Evolutionary conservation across 192 early-diverging fungal species (phyloP).

Genomic region (Coemansia sp.): DNA sequence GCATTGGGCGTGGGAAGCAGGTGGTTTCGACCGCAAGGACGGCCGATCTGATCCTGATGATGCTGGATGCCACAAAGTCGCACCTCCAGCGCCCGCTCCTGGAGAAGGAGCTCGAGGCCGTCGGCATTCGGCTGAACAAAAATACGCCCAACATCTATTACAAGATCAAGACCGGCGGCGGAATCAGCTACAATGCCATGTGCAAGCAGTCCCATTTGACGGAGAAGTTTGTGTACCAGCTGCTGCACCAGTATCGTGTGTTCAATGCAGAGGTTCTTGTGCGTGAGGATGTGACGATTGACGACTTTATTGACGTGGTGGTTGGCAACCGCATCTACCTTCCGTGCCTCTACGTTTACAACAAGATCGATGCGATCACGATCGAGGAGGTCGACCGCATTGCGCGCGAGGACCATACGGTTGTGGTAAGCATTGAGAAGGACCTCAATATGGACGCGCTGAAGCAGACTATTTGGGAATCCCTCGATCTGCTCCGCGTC

Average conservation of each 20-base stretch:
- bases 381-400: slow-evolving; percentile 94
- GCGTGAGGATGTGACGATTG: slow-evolving; percentile 94
- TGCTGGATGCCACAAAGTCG: slow-evolving; percentile 96
- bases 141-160: slow-evolving; percentile 91
- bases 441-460: slow-evolving; percentile 93
- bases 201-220: slow-evolving; percentile 82
- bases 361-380: slow-evolving; percentile 97
- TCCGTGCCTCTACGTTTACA: slow-evolving; percentile 92
- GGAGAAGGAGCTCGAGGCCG: slow-evolving; percentile 92
- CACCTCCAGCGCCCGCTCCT: slow-evolving; percentile 79
- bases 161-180: slow-evolving; percentile 96
- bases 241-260: slow-evolving; percentile 96
- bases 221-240: slow-evolving; percentile 90
- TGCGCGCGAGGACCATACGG: slow-evolving; percentile 85
- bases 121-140: slow-evolving; percentile 93
- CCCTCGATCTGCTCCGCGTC: slow-evolving; percentile 84
- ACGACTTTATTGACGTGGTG: slow-evolving; percentile 99
- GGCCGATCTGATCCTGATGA: slow-evolving; percentile 95
- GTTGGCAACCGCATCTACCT: slow-evolving; percentile 97
- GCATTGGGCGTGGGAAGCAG: slow-evolving; percentile 97
- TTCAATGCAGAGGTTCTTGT: slow-evolving; percentile 98
- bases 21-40: slow-evolving; percentile 97
- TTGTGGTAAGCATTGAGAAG: slow-evolving; percentile 89
- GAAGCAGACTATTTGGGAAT: slow-evolving; percentile 88
- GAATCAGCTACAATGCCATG: slow-evolving; percentile 92